A percentile compares a stretch with the other conserved stretches of the same genome.
phyloP scores from a whole-genome alignment of 306 rosid genomes.

The Vigna nakashimae region DNA sequence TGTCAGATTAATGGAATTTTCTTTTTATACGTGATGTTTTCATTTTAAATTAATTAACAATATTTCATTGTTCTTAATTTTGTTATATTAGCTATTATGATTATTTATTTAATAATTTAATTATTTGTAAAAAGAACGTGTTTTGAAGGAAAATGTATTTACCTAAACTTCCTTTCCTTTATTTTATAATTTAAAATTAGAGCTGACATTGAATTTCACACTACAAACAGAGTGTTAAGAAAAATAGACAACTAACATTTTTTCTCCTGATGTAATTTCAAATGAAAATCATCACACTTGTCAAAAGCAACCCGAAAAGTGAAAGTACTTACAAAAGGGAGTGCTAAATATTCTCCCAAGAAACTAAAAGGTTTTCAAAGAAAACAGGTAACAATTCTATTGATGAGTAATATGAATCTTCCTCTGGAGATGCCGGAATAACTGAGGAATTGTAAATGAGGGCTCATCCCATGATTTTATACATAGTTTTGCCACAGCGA shows the following conservation, averaged over 20 bases:
- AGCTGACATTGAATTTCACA: background rate
- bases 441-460: constrained; percentile 70
- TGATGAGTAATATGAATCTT: constrained; percentile 54
- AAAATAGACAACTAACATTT: background rate
- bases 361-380: constrained; percentile 17
- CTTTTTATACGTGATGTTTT: too few relatives aligned
- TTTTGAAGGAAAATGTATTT: too few relatives aligned
- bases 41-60: too few relatives aligned
- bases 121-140: too few relatives aligned
- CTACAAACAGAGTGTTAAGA: background rate
- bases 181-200: background rate
- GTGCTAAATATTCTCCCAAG: constrained; percentile 42
- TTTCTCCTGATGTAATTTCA: constrained; percentile 24
- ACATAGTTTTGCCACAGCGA: constrained; percentile 85
- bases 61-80: too few relatives aligned
- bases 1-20: too few relatives aligned
- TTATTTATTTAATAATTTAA: too few relatives aligned
- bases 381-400: constrained; percentile 31
- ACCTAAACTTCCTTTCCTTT: too few relatives aligned
- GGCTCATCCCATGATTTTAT: constrained; percentile 73
- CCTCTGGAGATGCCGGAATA: constrained; percentile 76
- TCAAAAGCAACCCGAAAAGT: constrained; percentile 14
- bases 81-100: too few relatives aligned
- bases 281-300: constrained; percentile 16
- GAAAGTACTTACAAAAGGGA: constrained; percentile 35